Evolutionary conservation across 495 filamentous ascomycete genomes (phyloP), one percentile per base, ranked within the genome.

Genomic region (Daldinia vernicosa): DNA sequence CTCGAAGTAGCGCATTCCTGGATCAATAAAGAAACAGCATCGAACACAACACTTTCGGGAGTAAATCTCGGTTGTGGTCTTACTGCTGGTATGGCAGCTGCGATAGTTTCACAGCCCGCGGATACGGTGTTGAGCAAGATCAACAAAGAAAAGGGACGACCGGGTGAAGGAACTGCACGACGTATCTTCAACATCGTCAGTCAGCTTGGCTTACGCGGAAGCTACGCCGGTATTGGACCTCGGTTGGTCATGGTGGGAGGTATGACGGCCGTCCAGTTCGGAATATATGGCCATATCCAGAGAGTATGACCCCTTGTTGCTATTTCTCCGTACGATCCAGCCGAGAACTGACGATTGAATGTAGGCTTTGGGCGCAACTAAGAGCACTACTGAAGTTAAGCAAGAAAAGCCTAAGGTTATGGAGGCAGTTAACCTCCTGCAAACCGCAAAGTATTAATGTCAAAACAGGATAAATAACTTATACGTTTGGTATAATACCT

Each of bases 111-210:
- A 51, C 92, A 95, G 80, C 92, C 92, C 66, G 92, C 92, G 62
- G 92, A 95, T 79, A 95, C 92, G 72, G 93, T 94, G 89, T 87
- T 95, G 67, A 90, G 86, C 81, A 94, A 94, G 86, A 94, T 95
- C 87, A 95, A 95, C 87, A 94, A 94, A 87, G 92, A 90, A 73
- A 90, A 89, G 79, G 91, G 91, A 77, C 81, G 84, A 33, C 89
- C 92, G 40, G 92, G 92, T 76, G 92, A 95, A 81, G 87, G 92
- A 68, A 94, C 90, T 60, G 85, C 85, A 65, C 83, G 81, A 74
- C 89, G 92, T 77, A 81, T 95, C 72, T 83, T 92, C 80, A 93
- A 93, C 84, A 94, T 95, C 80, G 89, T 84, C 53, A 87, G 87
- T 74, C 92, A 95, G 78, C 88, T 94, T 66, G 92, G 92, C 74